These are phyloP conservation scores for Kuraishia cidri DNA, from an alignment of 805 yeast genomes.

Conservation along the genomic window DNA sequence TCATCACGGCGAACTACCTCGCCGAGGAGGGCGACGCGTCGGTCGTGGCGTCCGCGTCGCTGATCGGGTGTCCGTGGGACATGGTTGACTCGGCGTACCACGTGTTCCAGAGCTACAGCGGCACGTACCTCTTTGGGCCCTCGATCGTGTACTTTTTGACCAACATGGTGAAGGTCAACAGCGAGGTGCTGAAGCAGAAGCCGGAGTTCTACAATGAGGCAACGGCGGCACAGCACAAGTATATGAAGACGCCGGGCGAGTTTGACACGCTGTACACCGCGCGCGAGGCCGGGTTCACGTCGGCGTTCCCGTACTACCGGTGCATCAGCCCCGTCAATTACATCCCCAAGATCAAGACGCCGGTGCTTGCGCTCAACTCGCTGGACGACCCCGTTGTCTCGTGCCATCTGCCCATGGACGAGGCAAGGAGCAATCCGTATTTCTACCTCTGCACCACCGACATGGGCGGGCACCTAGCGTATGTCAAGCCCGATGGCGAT, in stretches of 20 bases:
- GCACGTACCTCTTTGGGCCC: constrained; percentile 30
- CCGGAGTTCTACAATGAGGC: constrained; percentile 17
- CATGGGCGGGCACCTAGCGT: constrained; percentile 67
- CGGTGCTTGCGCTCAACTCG: constrained; percentile 51
- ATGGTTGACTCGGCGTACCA: constrained; percentile 43
- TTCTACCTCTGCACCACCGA: constrained; percentile 47
- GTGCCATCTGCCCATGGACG: constrained; percentile 40
- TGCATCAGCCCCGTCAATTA: constrained; percentile 56
- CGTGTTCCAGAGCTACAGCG: constrained; percentile 25
- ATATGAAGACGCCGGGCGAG: constrained; percentile 35
- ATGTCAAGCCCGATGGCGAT: constrained; percentile 29
- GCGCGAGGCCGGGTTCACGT: constrained; percentile 51
- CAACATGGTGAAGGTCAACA: constrained; percentile 34
- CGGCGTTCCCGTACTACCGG: constrained; percentile 54
- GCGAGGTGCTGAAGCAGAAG: constrained; percentile 20
- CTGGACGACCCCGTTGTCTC: constrained; percentile 63
- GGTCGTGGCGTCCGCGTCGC: constrained; percentile 46
- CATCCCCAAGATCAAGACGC: constrained; percentile 47
- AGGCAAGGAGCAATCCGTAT: constrained; percentile 47
- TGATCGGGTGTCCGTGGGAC: constrained; percentile 71
- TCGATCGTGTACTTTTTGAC: constrained; percentile 29
- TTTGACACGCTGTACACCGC: constrained; percentile 60
- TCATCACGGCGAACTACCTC: constrained; percentile 55
- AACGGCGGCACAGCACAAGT: constrained; percentile 14
- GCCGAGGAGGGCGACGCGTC: constrained; percentile 55